phyloP scores from a whole-genome alignment of 192 early-diverging fungal species.

The Cetraspora pellucida region DNA sequence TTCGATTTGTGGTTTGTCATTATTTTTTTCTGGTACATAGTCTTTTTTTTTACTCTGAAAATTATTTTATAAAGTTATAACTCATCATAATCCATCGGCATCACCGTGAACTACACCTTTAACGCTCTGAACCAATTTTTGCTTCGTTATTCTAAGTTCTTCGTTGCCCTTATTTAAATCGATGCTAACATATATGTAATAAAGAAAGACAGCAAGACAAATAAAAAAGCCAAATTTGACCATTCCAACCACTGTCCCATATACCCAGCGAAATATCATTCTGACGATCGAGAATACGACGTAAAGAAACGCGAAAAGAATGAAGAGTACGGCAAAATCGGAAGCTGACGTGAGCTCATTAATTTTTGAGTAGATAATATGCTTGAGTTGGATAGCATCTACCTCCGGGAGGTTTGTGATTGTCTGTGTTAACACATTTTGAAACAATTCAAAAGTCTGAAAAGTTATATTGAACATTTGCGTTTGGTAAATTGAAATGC shows the following conservation, averaged over 20 bases:
- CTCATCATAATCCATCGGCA: too few relatives aligned
- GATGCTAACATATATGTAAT: constrained; percentile 26
- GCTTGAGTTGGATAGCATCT: neutral
- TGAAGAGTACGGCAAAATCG: neutral
- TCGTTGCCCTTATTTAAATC: constrained; percentile 27
- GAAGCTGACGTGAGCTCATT: neutral
- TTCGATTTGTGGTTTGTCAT: too few relatives aligned
- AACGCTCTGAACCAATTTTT: constrained; percentile 5
- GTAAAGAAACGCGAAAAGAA: constrained; percentile 15
- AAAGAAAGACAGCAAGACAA: neutral
- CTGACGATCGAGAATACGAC: neutral
- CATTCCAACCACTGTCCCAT: constrained; percentile 11
- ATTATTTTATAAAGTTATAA: too few relatives aligned
- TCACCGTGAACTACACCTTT: constrained; percentile 16
- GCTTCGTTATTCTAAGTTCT: constrained; percentile 11
- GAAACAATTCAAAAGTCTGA: neutral
- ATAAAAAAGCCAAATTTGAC: constrained; percentile 20
- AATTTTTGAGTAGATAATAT: neutral
- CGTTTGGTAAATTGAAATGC: too few relatives aligned
- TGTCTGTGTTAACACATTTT: neutral
- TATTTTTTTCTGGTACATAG: too few relatives aligned
- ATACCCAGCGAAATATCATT: neutral
- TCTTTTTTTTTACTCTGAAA: too few relatives aligned
- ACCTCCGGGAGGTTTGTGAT: neutral
- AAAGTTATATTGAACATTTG: neutral